Conservation (phyloP, 2,329 filamentous ascomycete species). For the Cryphonectria radicalis region DNA sequence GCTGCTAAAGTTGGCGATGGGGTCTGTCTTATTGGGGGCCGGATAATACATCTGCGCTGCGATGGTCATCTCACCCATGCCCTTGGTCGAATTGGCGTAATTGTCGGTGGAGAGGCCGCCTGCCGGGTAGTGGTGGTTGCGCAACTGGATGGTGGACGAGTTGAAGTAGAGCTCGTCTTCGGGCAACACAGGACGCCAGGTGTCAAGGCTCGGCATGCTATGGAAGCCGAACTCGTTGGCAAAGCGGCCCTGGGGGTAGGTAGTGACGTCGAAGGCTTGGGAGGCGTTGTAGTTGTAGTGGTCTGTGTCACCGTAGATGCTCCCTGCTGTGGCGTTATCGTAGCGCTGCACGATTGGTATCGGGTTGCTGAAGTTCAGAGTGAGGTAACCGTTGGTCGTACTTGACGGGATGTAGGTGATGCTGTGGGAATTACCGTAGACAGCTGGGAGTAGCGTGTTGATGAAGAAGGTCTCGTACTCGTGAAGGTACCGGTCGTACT, state of each 20-base stretch:
- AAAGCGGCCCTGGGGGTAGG: conserved; percentile 63
- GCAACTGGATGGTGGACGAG: conserved; percentile 55
- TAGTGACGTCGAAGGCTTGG: conserved; percentile 56
- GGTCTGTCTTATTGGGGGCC: conserved; percentile 54
- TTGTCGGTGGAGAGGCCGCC: conserved; percentile 52
- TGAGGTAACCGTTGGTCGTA: conserved; percentile 62
- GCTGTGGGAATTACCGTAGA: conserved; percentile 61
- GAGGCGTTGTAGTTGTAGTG: conserved; percentile 62
- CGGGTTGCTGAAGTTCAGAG: conserved; percentile 55
- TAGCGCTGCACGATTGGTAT: conserved; percentile 61
- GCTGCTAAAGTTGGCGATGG: conserved; percentile 61
- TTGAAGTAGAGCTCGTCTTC: conserved; percentile 60
- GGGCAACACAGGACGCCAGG: conserved; percentile 58
- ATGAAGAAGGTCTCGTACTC: conserved; percentile 65
- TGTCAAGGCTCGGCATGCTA: conserved; percentile 63
- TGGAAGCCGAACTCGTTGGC: conserved; percentile 68
- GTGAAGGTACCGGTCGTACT: conserved; percentile 46
- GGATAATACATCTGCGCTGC: conserved; percentile 62
- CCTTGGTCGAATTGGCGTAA: conserved; percentile 46
- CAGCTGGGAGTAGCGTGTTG: conserved; percentile 55
- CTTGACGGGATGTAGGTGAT: conserved; percentile 66
- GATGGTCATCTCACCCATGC: conserved; percentile 62
- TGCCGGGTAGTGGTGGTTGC: conserved; percentile 63
- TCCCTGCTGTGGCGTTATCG: conserved; percentile 54
- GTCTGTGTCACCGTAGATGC: conserved; percentile 64